phyloP scores from a whole-genome alignment of 768 basidiomycete genomes.

The Suillus variegatus region DNA sequence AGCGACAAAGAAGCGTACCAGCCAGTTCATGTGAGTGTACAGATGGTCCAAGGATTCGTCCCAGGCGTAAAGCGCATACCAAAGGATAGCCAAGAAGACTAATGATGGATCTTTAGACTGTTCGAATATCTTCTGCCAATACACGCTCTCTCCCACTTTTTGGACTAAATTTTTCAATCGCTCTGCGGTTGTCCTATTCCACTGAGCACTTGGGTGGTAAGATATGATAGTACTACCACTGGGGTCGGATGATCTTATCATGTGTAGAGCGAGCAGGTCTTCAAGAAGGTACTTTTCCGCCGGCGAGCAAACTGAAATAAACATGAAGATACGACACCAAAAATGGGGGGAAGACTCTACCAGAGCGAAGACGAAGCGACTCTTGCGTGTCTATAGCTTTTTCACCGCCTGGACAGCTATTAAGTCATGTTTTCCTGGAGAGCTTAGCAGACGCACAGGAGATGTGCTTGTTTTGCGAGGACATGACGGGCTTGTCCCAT shows the following conservation, averaged over 20 bases:
- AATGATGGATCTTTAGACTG: slow-evolving; percentile 35
- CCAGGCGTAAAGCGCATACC: slow-evolving; percentile 66
- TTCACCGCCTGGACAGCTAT: slow-evolving; percentile 15
- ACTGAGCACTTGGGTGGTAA: slow-evolving; percentile 30
- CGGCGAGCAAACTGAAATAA: slow-evolving; percentile 1
- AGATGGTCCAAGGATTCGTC: slow-evolving; percentile 57
- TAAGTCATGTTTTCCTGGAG: background rate
- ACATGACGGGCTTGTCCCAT: slow-evolving; percentile 28
- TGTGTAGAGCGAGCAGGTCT: slow-evolving; percentile 41
- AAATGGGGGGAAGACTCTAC: slow-evolving; percentile 2
- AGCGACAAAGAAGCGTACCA: slow-evolving; percentile 34
- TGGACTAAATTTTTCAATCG: slow-evolving; percentile 31
- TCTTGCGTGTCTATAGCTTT: slow-evolving; percentile 14
- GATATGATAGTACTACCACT: slow-evolving; percentile 36
- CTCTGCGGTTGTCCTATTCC: slow-evolving; percentile 29
- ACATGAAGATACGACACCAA: background rate
- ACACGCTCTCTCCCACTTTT: slow-evolving; percentile 36
- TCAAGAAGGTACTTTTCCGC: slow-evolving; percentile 29
- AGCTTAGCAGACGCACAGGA: background rate
- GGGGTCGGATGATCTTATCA: slow-evolving; percentile 30
- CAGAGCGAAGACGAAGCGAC: slow-evolving; percentile 16
- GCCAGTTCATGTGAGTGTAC: slow-evolving; percentile 49
- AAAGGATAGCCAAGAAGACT: slow-evolving; percentile 43
- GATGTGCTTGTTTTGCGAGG: slow-evolving; percentile 19
- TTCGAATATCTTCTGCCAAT: slow-evolving; percentile 35